Evolutionary conservation across 768 basidiomycete species (phyloP).

Genomic region (Psilocybe subaeruginosa): DNA sequence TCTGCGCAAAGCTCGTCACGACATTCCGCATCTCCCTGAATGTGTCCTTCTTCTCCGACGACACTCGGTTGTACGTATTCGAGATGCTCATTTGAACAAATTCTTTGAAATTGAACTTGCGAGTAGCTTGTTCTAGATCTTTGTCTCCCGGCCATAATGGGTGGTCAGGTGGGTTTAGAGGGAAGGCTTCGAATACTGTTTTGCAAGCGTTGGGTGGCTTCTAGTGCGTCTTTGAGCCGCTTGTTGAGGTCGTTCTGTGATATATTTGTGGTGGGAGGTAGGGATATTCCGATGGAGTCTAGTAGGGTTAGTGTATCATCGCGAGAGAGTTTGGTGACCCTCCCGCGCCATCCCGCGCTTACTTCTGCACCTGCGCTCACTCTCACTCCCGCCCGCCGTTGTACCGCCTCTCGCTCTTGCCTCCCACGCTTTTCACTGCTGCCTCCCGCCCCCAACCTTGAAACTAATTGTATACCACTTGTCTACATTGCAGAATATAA

Average conservation of each 20-base stretch:
- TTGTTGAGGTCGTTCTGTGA: conserved; percentile 26
- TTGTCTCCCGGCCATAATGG: conserved; percentile 21
- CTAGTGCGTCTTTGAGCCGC: conserved; percentile 22
- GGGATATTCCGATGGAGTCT: conserved; percentile 27
- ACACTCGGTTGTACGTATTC: conserved; percentile 8
- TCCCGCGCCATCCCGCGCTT: too few species aligned
- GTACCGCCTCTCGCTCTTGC: too few species aligned
- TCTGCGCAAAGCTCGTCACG: conserved; percentile 22
- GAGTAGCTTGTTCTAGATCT: conserved; percentile 19
- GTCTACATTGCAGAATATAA: too few species aligned
- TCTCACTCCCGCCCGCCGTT: too few species aligned
- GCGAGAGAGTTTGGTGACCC: conserved; percentile 13
- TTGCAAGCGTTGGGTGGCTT: conserved; percentile 28
- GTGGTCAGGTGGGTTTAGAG: conserved; percentile 12
- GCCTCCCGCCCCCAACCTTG: too few species aligned
- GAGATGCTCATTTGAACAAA: conserved; percentile 14
- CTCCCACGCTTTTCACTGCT: too few species aligned
- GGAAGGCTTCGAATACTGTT: conserved; percentile 14
- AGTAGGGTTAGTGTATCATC: conserved; percentile 30
- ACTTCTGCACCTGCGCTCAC: too few species aligned
- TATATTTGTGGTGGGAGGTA: conserved; percentile 32
- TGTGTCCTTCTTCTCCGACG: conserved; percentile 27
- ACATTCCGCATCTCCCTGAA: conserved; percentile 31
- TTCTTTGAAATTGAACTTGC: conserved; percentile 23
- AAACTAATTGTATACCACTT: too few species aligned